phyloP scores from a whole-genome alignment of 2,329 filamentous ascomycete genomes.

The Tolypocladium album region DNA sequence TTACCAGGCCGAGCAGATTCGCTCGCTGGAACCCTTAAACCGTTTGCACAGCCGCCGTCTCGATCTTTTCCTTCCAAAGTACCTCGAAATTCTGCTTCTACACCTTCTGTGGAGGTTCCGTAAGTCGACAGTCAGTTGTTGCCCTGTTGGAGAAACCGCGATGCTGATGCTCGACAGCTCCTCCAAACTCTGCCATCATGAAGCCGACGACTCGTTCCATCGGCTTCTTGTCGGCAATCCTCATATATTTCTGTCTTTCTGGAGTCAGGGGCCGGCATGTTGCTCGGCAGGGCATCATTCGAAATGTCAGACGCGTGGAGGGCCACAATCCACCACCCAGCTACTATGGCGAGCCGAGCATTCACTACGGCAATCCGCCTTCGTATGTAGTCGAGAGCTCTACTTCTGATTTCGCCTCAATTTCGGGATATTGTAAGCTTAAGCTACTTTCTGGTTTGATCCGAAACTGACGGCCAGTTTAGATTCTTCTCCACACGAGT shows the following conservation, averaged over 20 bases:
- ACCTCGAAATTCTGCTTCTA: neutral
- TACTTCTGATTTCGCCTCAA: neutral
- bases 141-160: neutral
- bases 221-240: slow-evolving; percentile 21
- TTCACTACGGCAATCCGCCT: slow-evolving; percentile 8
- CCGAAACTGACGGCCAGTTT: neutral
- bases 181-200: slow-evolving; percentile 21
- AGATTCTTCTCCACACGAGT: slow-evolving; percentile 1
- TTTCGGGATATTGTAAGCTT: slow-evolving; percentile 5
- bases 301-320: neutral
- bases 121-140: neutral
- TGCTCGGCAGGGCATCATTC: neutral
- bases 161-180: neutral
- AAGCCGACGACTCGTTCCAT: slow-evolving; percentile 19
- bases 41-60: neutral
- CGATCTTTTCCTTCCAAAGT: neutral
- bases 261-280: neutral
- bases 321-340: slow-evolving; percentile 4
- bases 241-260: slow-evolving; percentile 8
- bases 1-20: neutral
- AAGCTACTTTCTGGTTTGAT: neutral
- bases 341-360: slow-evolving; percentile 8
- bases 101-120: slow-evolving; percentile 1
- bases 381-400: slow-evolving; percentile 9
- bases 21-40: neutral